Conservation (phyloP, 2,329 filamentous ascomycete species). For the Bipolaris victoriae region DNA sequence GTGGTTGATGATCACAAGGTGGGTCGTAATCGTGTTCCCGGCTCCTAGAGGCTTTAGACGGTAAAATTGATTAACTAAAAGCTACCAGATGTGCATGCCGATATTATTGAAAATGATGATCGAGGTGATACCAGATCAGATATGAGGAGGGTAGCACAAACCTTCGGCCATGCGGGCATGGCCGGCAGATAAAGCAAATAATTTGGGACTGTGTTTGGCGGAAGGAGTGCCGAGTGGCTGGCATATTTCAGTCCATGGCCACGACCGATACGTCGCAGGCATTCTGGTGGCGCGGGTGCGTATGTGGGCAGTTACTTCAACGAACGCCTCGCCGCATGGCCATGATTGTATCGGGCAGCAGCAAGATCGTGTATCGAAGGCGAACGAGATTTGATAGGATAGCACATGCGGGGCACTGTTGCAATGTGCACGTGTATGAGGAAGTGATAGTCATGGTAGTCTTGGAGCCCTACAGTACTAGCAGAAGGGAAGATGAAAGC, state of each 20-base stretch:
- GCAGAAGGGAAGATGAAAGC: constrained; percentile 16
- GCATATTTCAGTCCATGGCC: constrained; percentile 22
- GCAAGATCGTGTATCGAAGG: constrained; percentile 17
- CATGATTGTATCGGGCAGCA: constrained; percentile 20
- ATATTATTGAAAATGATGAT: constrained; percentile 39
- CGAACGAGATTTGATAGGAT: not conserved
- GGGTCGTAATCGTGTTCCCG: constrained; percentile 32
- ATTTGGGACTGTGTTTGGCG: constrained; percentile 6
- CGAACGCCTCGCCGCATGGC: constrained; percentile 28
- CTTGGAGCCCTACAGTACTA: constrained; percentile 16
- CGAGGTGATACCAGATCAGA: constrained; percentile 41
- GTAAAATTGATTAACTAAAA: constrained; percentile 29
- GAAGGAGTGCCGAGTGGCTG: constrained; percentile 30
- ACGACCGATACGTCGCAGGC: constrained; percentile 35
- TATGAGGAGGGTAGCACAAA: constrained; percentile 38
- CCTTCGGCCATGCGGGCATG: constrained; percentile 33
- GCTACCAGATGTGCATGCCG: constrained; percentile 36
- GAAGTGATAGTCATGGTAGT: constrained; percentile 4
- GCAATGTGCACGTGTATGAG: constrained; percentile 7
- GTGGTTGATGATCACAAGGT: constrained; percentile 32
- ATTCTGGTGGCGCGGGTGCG: constrained; percentile 38
- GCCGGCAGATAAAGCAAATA: constrained; percentile 33
- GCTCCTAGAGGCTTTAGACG: constrained; percentile 21
- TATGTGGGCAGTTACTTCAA: constrained; percentile 28
- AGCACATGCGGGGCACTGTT: not conserved